Conservation (phyloP, 2,329 filamentous ascomycete genomes). For the Xylariaceae sp. region DNA sequence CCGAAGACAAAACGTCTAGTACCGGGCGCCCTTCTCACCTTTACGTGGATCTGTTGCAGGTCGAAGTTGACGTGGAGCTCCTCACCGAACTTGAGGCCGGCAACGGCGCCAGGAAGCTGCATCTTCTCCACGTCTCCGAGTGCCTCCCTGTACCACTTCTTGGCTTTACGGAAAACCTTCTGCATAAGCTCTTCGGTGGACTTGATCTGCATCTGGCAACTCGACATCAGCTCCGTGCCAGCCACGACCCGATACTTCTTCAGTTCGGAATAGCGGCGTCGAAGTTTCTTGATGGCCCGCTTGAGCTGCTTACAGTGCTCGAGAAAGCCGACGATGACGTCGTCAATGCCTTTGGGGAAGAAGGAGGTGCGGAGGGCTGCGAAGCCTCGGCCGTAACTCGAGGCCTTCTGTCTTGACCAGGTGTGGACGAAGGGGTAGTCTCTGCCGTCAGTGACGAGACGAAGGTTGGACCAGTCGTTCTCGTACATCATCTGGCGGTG, state of each 20-base stretch:
- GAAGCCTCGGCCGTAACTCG: conserved; percentile 1
- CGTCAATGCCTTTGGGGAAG: conserved; percentile 15
- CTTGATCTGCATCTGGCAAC: not conserved
- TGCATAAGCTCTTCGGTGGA: not conserved
- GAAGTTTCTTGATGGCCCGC: not conserved
- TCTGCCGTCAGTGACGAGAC: too few relatives aligned
- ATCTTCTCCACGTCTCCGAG: conserved; percentile 1
- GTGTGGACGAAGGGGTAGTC: too few relatives aligned
- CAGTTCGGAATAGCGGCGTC: not conserved
- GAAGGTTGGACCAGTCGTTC: not conserved
- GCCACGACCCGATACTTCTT: not conserved
- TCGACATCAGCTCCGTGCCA: not conserved
- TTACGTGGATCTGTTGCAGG: too few relatives aligned
- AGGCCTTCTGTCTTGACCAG: too few relatives aligned
- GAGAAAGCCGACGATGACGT: conserved; percentile 7
- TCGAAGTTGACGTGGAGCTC: too few relatives aligned
- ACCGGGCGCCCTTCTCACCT: too few relatives aligned
- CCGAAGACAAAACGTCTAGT: too few relatives aligned
- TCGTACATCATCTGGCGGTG: conserved; percentile 4
- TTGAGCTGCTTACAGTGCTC: conserved; percentile 7
- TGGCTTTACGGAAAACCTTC: not conserved
- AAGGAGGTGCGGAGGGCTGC: conserved; percentile 1
- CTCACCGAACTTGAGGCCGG: conserved; percentile 2
- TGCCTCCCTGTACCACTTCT: conserved; percentile 6
- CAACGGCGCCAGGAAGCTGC: conserved; percentile 12